These are phyloP conservation scores for Sambucus nigra DNA, from an alignment of 129 eudicot genomes.

Conservation along the genomic window DNA sequence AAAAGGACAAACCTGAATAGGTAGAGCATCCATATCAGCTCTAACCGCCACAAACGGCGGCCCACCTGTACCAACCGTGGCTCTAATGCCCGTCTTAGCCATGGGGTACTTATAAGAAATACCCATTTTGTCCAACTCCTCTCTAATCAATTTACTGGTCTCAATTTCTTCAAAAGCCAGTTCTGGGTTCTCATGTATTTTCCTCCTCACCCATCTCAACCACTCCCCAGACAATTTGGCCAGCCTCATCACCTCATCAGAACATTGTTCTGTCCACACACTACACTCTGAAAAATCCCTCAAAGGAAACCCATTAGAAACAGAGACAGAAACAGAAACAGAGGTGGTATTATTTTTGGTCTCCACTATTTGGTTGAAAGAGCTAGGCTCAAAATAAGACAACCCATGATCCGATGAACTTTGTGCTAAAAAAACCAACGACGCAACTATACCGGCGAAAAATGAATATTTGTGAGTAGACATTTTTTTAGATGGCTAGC, in stretches of 20 bases:
- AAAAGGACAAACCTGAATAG: conserved; percentile 26
- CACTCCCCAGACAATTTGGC: conserved; percentile 23
- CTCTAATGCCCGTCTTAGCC: conserved; percentile 36
- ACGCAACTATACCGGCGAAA: too few relatives aligned
- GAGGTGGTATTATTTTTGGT: background rate
- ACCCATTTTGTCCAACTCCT: conserved; percentile 21
- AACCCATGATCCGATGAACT: background rate
- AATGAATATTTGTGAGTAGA: too few relatives aligned
- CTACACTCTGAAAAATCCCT: background rate
- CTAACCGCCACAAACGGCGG: conserved; percentile 41
- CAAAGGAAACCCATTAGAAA: too few relatives aligned
- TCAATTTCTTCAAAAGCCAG: conserved; percentile 35
- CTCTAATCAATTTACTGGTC: conserved; percentile 27
- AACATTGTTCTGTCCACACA: conserved; percentile 16
- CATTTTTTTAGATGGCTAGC: too few relatives aligned
- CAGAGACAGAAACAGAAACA: background rate
- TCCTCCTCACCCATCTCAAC: conserved; percentile 23
- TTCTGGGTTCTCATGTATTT: conserved; percentile 37
- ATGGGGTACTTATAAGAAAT: conserved; percentile 22
- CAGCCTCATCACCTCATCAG: conserved; percentile 13
- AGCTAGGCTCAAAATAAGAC: background rate
- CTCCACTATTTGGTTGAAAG: too few relatives aligned
- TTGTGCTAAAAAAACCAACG: background rate
- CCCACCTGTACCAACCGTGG: conserved; percentile 30
- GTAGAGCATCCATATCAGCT: conserved; percentile 51